These are phyloP conservation scores for Corymbia calophylla DNA, from an alignment of 441 rosid genomes.

Conservation along the genomic window DNA sequence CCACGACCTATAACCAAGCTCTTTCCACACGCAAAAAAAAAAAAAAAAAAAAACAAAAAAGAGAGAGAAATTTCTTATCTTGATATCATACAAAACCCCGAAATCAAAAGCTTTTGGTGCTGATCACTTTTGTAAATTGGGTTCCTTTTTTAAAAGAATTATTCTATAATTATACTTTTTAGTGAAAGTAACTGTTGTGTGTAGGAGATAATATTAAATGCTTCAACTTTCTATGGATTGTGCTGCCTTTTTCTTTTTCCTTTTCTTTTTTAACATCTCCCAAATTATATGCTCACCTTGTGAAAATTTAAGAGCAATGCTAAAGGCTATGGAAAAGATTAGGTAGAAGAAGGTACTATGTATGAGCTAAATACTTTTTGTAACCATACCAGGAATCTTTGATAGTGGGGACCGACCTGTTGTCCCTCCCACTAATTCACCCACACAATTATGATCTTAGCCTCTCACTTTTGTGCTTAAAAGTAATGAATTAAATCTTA, in stretches of 20 bases:
- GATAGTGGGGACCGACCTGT: not conserved
- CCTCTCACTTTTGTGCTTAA: not conserved
- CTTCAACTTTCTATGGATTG: not conserved
- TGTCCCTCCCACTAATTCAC: not conserved
- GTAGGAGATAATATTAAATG: not conserved
- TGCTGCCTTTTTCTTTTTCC: not conserved
- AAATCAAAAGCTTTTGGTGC: not conserved
- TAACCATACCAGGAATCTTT: not conserved
- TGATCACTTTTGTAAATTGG: not conserved
- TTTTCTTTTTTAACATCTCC: not conserved
- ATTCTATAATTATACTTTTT: not conserved
- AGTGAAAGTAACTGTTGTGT: not conserved
- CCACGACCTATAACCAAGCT: not conserved
- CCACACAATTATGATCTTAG: not conserved
- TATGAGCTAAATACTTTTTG: not conserved
- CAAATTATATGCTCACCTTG: not conserved
- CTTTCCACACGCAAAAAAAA: not conserved
- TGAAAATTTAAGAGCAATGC: not conserved
- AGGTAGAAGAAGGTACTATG: not conserved
- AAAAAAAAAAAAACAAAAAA: not conserved
- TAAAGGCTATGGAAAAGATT: not conserved
- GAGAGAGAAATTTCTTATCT: not conserved
- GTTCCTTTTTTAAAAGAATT: not conserved
- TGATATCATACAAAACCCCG: not conserved
- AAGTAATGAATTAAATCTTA: not conserved